Percentiles rank a stretch among this genome's conserved stretches.
These are phyloP conservation scores for Trichophyton benhamiae DNA, from an alignment of 2,329 filamentous ascomycete genomes.

Conservation along the genomic window DNA sequence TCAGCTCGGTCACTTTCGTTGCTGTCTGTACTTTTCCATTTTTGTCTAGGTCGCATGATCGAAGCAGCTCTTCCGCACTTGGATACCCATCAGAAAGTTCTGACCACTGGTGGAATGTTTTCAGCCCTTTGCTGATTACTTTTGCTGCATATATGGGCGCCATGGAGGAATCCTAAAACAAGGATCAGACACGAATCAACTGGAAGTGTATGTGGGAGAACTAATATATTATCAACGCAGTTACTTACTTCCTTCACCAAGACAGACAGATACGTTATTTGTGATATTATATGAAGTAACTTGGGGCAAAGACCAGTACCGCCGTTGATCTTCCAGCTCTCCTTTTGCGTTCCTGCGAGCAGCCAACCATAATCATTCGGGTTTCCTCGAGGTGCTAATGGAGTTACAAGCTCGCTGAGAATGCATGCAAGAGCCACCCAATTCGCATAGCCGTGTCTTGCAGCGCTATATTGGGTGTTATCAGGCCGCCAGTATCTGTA, in stretches of 20 bases:
- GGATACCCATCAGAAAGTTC: conserved; percentile 9
- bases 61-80: conserved; percentile 6
- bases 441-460: neutral
- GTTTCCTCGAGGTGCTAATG: neutral
- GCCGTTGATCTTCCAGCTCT: conserved; percentile 11
- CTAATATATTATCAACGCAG: neutral
- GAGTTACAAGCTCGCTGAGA: neutral
- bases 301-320: conserved; percentile 10
- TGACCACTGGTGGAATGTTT: conserved; percentile 12
- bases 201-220: neutral
- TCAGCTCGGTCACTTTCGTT: conserved; percentile 10
- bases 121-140: conserved; percentile 5
- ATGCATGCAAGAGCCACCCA: conserved; percentile 4
- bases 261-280: conserved; percentile 10
- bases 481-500: neutral
- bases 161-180: neutral
- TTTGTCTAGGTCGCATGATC: conserved; percentile 11
- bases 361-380: conserved; percentile 3
- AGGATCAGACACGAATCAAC: neutral
- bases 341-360: conserved; percentile 8
- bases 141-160: conserved; percentile 4
- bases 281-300: conserved; percentile 13
- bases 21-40: conserved; percentile 7
- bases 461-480: neutral
- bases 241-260: neutral